These are phyloP conservation scores for Tylopilus plumbeoviolaceoides DNA, from an alignment of 768 basidiomycete species.

Conservation along the genomic window DNA sequence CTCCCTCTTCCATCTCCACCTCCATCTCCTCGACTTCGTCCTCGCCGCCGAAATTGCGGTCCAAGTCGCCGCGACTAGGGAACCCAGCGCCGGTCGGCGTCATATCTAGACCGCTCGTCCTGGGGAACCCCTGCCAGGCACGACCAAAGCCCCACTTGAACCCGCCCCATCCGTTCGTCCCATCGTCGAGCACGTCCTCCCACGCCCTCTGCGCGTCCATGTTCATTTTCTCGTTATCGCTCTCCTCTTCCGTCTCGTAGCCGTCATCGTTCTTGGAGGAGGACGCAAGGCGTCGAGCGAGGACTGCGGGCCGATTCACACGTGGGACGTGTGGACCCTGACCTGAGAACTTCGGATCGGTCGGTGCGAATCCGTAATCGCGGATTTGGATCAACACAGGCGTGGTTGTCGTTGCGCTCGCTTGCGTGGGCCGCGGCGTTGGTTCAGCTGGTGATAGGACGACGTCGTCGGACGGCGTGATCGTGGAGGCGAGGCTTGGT, in stretches of 20 bases:
- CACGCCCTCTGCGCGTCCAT: constrained; percentile 6
- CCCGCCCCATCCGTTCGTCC: constrained; percentile 31
- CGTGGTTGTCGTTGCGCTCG: background rate
- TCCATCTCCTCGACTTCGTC: constrained; percentile 25
- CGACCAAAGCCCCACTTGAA: constrained; percentile 43
- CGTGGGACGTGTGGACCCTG: constrained; percentile 39
- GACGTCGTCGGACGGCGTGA: background rate
- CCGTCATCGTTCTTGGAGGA: constrained; percentile 13
- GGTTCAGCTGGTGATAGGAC: background rate
- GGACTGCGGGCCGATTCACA: constrained; percentile 31
- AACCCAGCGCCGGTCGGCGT: constrained; percentile 8
- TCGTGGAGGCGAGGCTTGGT: background rate
- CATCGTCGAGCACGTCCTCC: constrained; percentile 27
- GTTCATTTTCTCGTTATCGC: constrained; percentile 2
- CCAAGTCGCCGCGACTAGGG: constrained; percentile 43
- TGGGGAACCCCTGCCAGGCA: constrained; percentile 32
- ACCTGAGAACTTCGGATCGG: constrained; percentile 44
- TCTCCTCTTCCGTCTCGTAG: constrained; percentile 8
- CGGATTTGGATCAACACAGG: constrained; percentile 39
- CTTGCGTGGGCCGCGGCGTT: background rate
- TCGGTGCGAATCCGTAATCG: constrained; percentile 43
- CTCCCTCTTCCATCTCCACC: constrained; percentile 30
- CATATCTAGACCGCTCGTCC: constrained; percentile 4
- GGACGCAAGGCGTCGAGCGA: constrained; percentile 27
- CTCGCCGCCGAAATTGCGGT: constrained; percentile 43